phyloP scores from a whole-genome alignment of 1,284 basidiomycete species.

The Cryptococcus maquisensis region DNA sequence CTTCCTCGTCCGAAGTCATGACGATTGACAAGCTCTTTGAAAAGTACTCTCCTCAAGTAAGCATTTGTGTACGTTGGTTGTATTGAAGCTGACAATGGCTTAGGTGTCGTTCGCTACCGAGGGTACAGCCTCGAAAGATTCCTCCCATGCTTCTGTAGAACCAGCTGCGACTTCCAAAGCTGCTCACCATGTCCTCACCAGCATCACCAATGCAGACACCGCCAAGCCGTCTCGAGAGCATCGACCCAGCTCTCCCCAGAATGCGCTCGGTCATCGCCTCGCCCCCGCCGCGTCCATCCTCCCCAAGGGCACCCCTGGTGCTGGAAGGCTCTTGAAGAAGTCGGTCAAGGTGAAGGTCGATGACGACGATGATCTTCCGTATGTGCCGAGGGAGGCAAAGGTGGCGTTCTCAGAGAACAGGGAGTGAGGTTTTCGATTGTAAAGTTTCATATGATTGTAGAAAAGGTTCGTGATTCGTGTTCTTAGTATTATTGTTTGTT shows the following conservation, averaged over 20 bases:
- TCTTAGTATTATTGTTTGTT: neutral
- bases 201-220: neutral
- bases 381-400: too few relatives aligned
- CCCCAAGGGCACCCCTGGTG: slow-evolving; percentile 37
- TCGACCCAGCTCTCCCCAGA: neutral
- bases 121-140: neutral
- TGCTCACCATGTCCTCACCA: neutral
- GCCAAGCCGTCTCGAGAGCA: too few relatives aligned
- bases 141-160: neutral
- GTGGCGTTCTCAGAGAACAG: too few relatives aligned
- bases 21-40: slow-evolving; percentile 39
- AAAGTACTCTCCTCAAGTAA: slow-evolving; percentile 19
- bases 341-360: neutral
- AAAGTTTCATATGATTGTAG: too few relatives aligned
- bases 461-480: neutral
- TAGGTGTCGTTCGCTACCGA: neutral
- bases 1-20: slow-evolving; percentile 16
- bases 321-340: slow-evolving; percentile 35
- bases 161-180: neutral
- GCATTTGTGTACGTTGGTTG: neutral
- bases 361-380: too few relatives aligned
- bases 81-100: neutral
- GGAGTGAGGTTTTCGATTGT: too few relatives aligned
- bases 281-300: neutral
- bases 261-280: neutral